These are phyloP conservation scores for Epichloe glyceriae DNA, from an alignment of 2,329 filamentous ascomycete species.

Conservation along the genomic window DNA sequence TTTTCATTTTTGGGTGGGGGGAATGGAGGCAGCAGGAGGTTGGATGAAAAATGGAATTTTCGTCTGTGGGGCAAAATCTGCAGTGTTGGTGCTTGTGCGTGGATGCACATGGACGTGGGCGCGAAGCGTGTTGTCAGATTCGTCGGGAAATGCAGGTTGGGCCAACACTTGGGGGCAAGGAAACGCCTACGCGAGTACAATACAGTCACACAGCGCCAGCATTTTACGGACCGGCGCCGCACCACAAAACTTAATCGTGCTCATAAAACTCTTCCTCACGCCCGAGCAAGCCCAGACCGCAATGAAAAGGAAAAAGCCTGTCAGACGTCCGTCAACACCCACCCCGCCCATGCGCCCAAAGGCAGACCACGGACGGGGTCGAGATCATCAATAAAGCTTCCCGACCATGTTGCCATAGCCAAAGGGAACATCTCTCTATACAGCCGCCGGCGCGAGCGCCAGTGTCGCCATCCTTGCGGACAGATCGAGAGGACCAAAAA, in stretches of 20 bases:
- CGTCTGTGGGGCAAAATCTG: no score
- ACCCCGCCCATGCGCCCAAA: slow-evolving; percentile 67
- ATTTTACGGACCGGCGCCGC: no score
- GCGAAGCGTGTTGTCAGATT: no score
- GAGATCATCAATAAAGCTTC: slow-evolving; percentile 65
- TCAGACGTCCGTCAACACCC: slow-evolving; percentile 85
- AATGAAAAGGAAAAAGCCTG: slow-evolving; percentile 55
- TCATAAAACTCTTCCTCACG: slow-evolving; percentile 34
- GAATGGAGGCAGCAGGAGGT: no score
- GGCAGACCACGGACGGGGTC: slow-evolving; percentile 58
- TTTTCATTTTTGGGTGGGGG: no score
- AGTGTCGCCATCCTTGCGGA: slow-evolving; percentile 47
- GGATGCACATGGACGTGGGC: no score
- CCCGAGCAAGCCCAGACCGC: slow-evolving; percentile 30
- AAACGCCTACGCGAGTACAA: not conserved
- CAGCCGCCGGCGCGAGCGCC: slow-evolving; percentile 26
- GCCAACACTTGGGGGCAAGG: no score
- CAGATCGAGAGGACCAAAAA: slow-evolving; percentile 44
- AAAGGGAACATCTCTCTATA: slow-evolving; percentile 55
- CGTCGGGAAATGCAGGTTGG: no score
- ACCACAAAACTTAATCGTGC: not conserved
- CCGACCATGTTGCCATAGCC: slow-evolving; percentile 6
- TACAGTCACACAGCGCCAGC: no score
- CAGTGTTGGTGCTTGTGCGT: no score
- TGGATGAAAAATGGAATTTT: no score